Conservation (phyloP, 1,284 basidiomycete species). For the Blastosporella zonata region DNA sequence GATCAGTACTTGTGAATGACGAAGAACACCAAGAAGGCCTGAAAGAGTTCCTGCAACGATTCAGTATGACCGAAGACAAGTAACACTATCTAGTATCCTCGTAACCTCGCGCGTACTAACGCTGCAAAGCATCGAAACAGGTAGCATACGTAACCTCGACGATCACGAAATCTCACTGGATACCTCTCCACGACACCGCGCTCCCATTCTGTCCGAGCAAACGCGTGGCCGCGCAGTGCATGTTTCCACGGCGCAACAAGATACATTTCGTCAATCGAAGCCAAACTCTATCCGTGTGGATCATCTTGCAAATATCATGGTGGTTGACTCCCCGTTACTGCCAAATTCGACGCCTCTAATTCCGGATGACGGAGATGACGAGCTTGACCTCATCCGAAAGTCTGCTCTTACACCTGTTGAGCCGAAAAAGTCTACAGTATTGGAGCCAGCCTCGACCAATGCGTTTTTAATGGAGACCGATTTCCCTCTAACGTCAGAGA, state of each 20-base stretch:
- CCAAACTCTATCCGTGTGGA: neutral
- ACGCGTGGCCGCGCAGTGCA: neutral
- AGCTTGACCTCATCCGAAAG: slow-evolving; percentile 28
- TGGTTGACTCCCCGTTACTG: neutral
- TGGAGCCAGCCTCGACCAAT: neutral
- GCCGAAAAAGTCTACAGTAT: neutral
- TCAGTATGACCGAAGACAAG: slow-evolving; percentile 46
- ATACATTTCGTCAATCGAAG: neutral
- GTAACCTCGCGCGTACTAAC: slow-evolving; percentile 9
- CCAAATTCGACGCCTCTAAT: neutral
- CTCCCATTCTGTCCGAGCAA: neutral
- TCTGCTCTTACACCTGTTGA: slow-evolving; percentile 6
- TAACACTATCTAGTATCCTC: slow-evolving; percentile 24
- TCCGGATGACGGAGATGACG: slow-evolving; percentile 26
- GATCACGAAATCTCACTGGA: slow-evolving; percentile 20
- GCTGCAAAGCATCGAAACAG: slow-evolving; percentile 28
- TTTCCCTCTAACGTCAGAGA: neutral
- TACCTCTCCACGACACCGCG: neutral
- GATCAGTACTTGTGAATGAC: slow-evolving; percentile 35
- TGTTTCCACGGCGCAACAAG: neutral
- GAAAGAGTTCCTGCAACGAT: slow-evolving; percentile 48
- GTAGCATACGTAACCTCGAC: slow-evolving; percentile 31
- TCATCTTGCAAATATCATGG: neutral
- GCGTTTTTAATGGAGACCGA: neutral
- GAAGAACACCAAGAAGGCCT: slow-evolving; percentile 44